phyloP scores from a whole-genome alignment of 2,329 filamentous ascomycete species.

The Aureobasidium sp. region DNA sequence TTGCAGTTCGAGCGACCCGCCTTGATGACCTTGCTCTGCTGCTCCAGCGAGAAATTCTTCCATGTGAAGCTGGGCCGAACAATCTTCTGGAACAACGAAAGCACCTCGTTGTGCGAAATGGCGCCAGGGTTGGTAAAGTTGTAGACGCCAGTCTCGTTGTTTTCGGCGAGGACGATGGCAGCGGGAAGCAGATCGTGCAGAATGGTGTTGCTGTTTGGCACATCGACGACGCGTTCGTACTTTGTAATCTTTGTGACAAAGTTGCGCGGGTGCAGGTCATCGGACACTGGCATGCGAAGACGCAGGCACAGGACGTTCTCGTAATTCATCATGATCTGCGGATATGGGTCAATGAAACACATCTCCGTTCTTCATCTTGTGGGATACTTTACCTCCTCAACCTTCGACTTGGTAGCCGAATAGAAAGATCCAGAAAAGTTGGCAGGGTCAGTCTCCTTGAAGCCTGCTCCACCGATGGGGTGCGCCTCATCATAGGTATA shows the following conservation, averaged over 20 bases:
- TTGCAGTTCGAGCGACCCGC: constrained; percentile 59
- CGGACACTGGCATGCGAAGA: constrained; percentile 62
- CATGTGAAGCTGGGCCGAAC: constrained; percentile 55
- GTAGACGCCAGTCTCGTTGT: constrained; percentile 57
- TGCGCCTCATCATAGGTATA: constrained; percentile 58
- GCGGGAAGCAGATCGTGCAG: constrained; percentile 58
- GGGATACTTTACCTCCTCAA: constrained; percentile 49
- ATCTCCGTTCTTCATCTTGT: neutral
- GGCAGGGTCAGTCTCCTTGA: constrained; percentile 54
- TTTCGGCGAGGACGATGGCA: constrained; percentile 53
- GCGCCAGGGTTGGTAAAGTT: constrained; percentile 66
- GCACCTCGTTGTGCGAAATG: constrained; percentile 65
- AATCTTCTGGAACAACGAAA: constrained; percentile 56
- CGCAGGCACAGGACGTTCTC: constrained; percentile 56
- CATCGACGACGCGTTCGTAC: constrained; percentile 59
- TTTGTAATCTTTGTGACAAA: constrained; percentile 63
- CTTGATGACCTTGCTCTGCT: constrained; percentile 62
- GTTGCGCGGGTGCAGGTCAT: constrained; percentile 59
- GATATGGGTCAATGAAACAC: neutral
- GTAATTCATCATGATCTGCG: constrained; percentile 55
- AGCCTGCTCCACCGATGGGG: constrained; percentile 54
- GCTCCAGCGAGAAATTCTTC: constrained; percentile 60
- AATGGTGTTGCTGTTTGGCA: constrained; percentile 63
- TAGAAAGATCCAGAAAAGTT: constrained; percentile 65
- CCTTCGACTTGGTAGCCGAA: constrained; percentile 58